A percentile compares a stretch with the other conserved stretches of the same genome.
Evolutionary conservation across 2,329 filamentous ascomycete species (phyloP).

Genomic region (Fusarium continuum): DNA sequence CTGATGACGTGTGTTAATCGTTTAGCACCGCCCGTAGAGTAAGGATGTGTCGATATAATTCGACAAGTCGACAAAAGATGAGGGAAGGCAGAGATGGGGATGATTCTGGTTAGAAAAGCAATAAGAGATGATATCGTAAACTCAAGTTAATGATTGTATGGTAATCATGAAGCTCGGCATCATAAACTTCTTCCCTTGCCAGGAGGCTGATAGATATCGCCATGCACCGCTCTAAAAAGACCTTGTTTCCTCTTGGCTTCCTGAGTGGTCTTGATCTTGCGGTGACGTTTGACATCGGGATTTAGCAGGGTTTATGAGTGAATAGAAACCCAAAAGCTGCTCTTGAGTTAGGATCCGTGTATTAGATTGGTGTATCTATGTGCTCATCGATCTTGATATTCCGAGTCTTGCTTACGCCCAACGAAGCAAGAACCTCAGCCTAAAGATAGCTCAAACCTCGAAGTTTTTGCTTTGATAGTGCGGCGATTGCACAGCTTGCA

Average conservation of each 20-base stretch:
- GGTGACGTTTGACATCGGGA: not conserved
- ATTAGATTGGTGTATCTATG: not conserved
- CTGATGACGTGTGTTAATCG: conserved; percentile 19
- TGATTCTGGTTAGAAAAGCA: not conserved
- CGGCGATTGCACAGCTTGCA: conserved; percentile 1
- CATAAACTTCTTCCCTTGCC: not conserved
- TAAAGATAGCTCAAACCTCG: not conserved
- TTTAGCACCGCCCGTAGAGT: conserved; percentile 7
- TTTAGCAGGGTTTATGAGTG: not conserved
- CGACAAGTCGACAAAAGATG: not conserved
- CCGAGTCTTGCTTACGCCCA: not conserved
- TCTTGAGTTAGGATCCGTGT: too few relatives aligned
- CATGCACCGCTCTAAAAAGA: not conserved
- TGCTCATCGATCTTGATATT: not conserved
- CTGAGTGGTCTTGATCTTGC: not conserved
- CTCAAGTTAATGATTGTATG: conserved; percentile 1
- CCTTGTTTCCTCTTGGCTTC: not conserved
- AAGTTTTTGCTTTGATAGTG: not conserved
- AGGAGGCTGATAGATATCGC: not conserved
- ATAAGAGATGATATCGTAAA: not conserved
- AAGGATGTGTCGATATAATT: conserved; percentile 25
- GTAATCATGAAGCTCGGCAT: conserved; percentile 6
- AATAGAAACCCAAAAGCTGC: too few relatives aligned
- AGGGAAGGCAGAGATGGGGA: not conserved
- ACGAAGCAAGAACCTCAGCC: not conserved